phyloP scores from a whole-genome alignment of 495 filamentous ascomycete genomes.

The Halenospora varia region DNA sequence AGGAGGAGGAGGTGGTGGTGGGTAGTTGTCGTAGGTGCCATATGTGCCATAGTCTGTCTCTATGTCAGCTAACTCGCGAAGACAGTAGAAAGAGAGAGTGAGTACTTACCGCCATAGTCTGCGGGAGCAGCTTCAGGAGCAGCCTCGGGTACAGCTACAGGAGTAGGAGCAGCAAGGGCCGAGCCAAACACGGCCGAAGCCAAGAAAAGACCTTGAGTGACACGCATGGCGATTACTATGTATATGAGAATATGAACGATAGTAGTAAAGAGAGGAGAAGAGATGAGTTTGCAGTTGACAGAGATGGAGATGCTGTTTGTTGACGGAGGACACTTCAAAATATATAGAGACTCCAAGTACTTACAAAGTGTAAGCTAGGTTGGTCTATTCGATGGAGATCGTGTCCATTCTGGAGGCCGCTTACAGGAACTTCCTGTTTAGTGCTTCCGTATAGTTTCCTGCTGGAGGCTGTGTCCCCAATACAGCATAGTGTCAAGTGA shows the following conservation, averaged over 20 bases:
- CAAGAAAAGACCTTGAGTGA: constrained; percentile 6
- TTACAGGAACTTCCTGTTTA: no score
- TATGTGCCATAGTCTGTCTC: constrained; percentile 11
- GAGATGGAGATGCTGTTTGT: no score
- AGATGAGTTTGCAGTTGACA: neutral
- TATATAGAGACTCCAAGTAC: no score
- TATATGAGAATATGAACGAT: neutral
- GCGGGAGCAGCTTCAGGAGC: constrained; percentile 8
- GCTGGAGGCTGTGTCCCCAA: no score
- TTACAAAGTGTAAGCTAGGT: no score
- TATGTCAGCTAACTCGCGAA: neutral
- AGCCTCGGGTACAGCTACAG: constrained; percentile 6
- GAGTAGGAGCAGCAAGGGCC: constrained; percentile 6
- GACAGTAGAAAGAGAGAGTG: neutral
- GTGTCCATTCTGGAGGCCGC: no score
- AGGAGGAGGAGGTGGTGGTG: neutral
- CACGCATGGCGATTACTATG: constrained; percentile 7
- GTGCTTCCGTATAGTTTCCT: no score
- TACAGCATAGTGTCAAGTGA: no score
- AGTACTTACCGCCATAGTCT: constrained; percentile 15
- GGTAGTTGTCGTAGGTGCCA: constrained; percentile 10
- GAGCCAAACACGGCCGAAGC: constrained; percentile 5
- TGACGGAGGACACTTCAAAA: no score
- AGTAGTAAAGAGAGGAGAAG: neutral
- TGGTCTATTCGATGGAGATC: no score